Evolutionary conservation across 1,284 basidiomycete genomes (phyloP), one percentile per base, ranked within the genome.

Genomic region (Athelia psychrophila): DNA sequence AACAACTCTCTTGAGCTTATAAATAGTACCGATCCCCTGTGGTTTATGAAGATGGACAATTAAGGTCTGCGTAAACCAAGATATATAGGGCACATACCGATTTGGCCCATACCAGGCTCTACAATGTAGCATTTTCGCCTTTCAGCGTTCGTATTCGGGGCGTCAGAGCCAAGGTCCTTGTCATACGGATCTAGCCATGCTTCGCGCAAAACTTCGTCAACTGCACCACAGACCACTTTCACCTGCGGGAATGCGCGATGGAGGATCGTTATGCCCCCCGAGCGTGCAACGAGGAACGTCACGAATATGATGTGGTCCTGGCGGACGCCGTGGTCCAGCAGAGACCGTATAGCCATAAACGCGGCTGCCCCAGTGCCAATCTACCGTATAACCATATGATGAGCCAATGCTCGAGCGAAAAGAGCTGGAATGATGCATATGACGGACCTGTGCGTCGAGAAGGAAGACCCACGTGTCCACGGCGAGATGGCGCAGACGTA

Each of bases 301-400:
- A 95, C 81, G 63, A 94, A 93, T 52, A 95, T 83, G 61, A 95
- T 93, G 61, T 88, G 86, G 44, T 88, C 79, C 63, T 94, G 83
- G 57, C 66, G 81, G 8, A 98, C 87, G n/a, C 95, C 95, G 62
- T 99, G 96, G 64, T 99, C 96, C 23, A 98, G 79, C 16, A 98
- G 75, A 3, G 97, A 84, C n/a, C 96, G 87, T 52, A 99, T 91
- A 0, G 94, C 91, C 96, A 98, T 98, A 68, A 95, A 88, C 1
- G 93, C 95, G 3, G 95, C 86, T 0, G 96, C 95, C 2, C 89
- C 96, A 0, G 95, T 98, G 3, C 93, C 94, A 67, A 98, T 94
- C 84, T 96, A 18, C 27, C 53, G 23, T 30, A 24, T 19, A 51
- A 22, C 13, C 30, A 10, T 15, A 25, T 16, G 45, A 20, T 16